Conservation (phyloP, 257 asterid genomes). For the Craterostigma plantagineum region DNA sequence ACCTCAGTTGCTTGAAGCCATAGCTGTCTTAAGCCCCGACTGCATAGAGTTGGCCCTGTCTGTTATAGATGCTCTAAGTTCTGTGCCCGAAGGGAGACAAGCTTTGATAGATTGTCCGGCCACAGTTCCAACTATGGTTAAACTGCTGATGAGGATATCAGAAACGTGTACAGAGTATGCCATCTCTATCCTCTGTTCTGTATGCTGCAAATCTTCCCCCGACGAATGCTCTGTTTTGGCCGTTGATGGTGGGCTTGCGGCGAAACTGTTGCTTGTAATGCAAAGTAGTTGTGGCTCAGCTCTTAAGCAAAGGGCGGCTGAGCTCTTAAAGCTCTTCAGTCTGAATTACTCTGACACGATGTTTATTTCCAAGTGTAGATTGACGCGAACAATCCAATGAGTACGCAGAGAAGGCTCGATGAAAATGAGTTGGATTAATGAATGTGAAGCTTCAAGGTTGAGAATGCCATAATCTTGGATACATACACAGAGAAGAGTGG, state of each 20-base stretch:
- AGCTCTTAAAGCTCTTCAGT: constrained; percentile 35
- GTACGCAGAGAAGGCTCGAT: too few relatives aligned
- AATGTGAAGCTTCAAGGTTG: too few relatives aligned
- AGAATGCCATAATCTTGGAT: too few relatives aligned
- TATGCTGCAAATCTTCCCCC: constrained; percentile 18
- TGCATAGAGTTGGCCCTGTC: neutral
- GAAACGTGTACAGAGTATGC: constrained; percentile 41
- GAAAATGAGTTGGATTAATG: too few relatives aligned
- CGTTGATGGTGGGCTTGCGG: constrained; percentile 55
- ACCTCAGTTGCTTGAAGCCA: neutral
- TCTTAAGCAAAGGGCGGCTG: neutral
- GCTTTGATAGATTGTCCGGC: constrained; percentile 38
- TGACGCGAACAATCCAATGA: neutral
- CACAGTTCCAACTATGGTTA: constrained; percentile 32
- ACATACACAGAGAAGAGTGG: too few relatives aligned
- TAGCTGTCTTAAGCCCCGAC: neutral
- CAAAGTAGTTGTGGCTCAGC: neutral
- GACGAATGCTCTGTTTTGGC: constrained; percentile 8
- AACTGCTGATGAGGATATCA: constrained; percentile 39
- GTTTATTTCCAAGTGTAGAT: neutral
- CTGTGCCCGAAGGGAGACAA: constrained; percentile 32
- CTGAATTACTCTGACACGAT: constrained; percentile 27
- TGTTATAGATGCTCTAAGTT: constrained; percentile 10
- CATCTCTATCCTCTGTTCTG: constrained; percentile 34
- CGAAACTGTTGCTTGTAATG: constrained; percentile 20